Evolutionary conservation across 495 filamentous ascomycete species (phyloP).

Genomic region (Penicillium crystallinum): DNA sequence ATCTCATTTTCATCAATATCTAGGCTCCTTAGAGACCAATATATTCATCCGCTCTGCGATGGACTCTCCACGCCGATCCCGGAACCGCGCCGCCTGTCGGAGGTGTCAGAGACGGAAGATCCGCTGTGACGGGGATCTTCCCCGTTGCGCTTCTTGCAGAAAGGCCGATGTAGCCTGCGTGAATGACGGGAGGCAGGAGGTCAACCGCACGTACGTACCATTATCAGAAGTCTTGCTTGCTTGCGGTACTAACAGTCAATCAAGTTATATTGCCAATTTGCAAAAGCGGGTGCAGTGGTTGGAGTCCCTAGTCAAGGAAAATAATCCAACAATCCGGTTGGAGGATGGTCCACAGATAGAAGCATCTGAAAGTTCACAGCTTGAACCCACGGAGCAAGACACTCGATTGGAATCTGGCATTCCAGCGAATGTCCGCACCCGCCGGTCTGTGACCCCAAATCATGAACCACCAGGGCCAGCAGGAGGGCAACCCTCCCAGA

Average conservation of each 20-base stretch:
- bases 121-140: conserved; percentile 18
- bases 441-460: not conserved
- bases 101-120: conserved; percentile 28
- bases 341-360: conserved; percentile 17
- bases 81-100: conserved; percentile 38
- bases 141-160: conserved; percentile 33
- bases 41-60: conserved; percentile 5
- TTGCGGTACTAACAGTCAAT: not conserved
- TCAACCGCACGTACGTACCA: conserved; percentile 27
- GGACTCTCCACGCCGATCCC: conserved; percentile 26
- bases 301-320: conserved; percentile 34
- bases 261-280: conserved; percentile 38
- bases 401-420: not conserved
- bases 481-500: not conserved
- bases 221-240: not conserved
- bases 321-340: conserved; percentile 27
- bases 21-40: not conserved
- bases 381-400: not conserved
- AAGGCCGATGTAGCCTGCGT: conserved; percentile 37
- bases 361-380: not conserved
- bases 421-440: not conserved
- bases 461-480: conserved; percentile 5
- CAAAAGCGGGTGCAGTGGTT: conserved; percentile 39
- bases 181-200: conserved; percentile 40
- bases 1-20: not conserved